Base-by-base conservation (phyloP, 2,329 filamentous ascomycete species). In the Claviceps sp. region DNA sequence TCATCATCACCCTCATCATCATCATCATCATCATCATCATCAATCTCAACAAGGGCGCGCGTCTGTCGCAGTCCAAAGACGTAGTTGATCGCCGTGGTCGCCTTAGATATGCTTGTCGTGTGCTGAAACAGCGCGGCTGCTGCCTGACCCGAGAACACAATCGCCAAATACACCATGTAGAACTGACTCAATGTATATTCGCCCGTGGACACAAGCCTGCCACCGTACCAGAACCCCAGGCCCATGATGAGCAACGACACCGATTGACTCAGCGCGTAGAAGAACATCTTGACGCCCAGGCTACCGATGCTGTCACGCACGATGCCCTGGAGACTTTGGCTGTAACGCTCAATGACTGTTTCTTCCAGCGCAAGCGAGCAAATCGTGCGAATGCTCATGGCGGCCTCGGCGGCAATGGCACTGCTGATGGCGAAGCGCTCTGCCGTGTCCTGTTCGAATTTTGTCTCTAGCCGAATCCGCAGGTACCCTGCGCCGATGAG, bases 81-180 rank as follows among this genome's bases (percentile, higher is more conserved):
- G 58, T 75, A 75, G 62, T 75, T 76, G 38, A 72, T 72, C 4
- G 73, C 70, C 1, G 64, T 62, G 36, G 67, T 64, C 0, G 73
- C 74, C 57, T 75, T 76, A 50, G 73, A 77, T 50, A 81, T 69
- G 55, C 71, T 76, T 4, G 74, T 75, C 2, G 70, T 70, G 56
- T 75, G 73, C 46, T 74, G 65, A 57, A 73, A 73, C n/a, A 73
- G 4, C 2, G 45, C 42, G 6, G 43, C 49, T 2, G 70, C 65
- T 5, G 69, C 65, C 65, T 74, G 66, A 4, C 67, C 69, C 0
- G 70, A 69, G 54, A 70, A 73, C 71, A 78, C 62, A 13, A 75
- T 65, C n/a, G 73, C 71, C 54, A 75, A 70, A 59, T 77, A 77
- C 34, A 76, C 70, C 41, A 71, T 65, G 57, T 77, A 77, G 60